Base-by-base conservation (phyloP, 148 eudicot genomes). In the Vaccinium myrtillus region DNA sequence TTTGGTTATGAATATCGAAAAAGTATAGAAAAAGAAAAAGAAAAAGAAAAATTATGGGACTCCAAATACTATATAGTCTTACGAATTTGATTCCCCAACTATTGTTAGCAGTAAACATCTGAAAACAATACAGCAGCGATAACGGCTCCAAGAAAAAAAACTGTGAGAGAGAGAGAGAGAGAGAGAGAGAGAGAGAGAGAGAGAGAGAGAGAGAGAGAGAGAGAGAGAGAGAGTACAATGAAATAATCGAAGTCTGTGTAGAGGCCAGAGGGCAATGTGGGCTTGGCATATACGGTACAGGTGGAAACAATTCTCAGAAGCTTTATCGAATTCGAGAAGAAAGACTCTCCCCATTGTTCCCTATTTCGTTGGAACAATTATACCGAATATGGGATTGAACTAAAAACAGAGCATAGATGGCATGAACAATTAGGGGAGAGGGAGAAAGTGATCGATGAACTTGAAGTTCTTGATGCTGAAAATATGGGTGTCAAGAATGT, bases 161-260 rank as follows among this genome's bases (percentile, higher is more conserved):
- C 43, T 19, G 13, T 4, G 43, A 6, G 39, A 32, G 36, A 32
- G 36, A 32, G 36, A 39, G 25, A 75, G 6, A 18, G 53, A 43
- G 76, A 71, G 46, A 25, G 75, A 70, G 75, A 70, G 19, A 27
- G 30, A 27, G 30, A 27, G 43, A 71, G 48, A 73, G 78, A 75
- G 54, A 75, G 55, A 48, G 58, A 77, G 79, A 77, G 78, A 48
- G 53, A 43, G 78, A 75, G 25, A 49, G 51, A n/a, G n/a, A n/a
- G 58, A 77, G 79, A 77, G 78, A 48, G 53, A 43, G 78, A 75
- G 25, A 49, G 51, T 77, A 77, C 80, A 8, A 18, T 4, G 36
- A 77, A n/a, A 53, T 25, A 13, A 7, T 23, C 23, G 14, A 25
- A 77, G 1, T 77, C 80, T 11, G 53, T 16, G 7, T 13, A 23